Evolutionary conservation across 2,329 filamentous ascomycete genomes (phyloP).

Genomic region (Pyrenochaeta sp.): DNA sequence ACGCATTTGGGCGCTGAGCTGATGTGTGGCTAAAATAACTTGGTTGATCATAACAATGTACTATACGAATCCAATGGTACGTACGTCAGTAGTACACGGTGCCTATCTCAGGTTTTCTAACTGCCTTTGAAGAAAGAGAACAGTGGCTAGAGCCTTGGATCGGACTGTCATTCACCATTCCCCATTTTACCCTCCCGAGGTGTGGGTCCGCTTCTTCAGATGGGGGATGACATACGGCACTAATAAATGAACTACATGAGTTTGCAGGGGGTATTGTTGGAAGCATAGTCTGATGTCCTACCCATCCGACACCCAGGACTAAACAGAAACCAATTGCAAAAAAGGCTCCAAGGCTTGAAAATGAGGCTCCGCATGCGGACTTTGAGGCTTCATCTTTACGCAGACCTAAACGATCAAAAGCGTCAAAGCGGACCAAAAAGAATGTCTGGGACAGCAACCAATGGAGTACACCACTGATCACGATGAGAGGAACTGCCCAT

Average conservation of each 20-base stretch:
- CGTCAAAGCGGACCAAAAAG: conserved; percentile 47
- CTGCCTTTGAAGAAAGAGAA: conserved; percentile 1
- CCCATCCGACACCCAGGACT: conserved; percentile 44
- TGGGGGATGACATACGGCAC: conserved; percentile 33
- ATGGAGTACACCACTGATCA: conserved; percentile 45
- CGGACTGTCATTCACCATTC: conserved; percentile 4
- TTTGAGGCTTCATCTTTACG: conserved; percentile 8
- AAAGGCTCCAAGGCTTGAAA: conserved; percentile 9
- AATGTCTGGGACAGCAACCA: conserved; percentile 57
- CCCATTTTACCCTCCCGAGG: conserved; percentile 34
- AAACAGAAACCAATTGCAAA: background rate
- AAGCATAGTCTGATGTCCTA: conserved; percentile 74
- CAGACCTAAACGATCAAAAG: too few species aligned
- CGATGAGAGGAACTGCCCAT: conserved; percentile 49
- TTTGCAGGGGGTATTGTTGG: conserved; percentile 83
- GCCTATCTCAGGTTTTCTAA: background rate
- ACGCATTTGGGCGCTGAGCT: too few species aligned
- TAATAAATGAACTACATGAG: conserved; percentile 63
- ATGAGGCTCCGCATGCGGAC: conserved; percentile 15
- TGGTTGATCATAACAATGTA: too few species aligned
- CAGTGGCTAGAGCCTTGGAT: conserved; percentile 6
- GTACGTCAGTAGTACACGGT: conserved; percentile 5
- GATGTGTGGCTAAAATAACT: too few species aligned
- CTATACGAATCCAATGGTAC: too few species aligned
- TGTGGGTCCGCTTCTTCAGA: conserved; percentile 20